Percentiles rank a stretch among this genome's conserved stretches.
Evolutionary conservation across 1,284 basidiomycete genomes (phyloP).

Genomic region (Pterulicium gracile): DNA sequence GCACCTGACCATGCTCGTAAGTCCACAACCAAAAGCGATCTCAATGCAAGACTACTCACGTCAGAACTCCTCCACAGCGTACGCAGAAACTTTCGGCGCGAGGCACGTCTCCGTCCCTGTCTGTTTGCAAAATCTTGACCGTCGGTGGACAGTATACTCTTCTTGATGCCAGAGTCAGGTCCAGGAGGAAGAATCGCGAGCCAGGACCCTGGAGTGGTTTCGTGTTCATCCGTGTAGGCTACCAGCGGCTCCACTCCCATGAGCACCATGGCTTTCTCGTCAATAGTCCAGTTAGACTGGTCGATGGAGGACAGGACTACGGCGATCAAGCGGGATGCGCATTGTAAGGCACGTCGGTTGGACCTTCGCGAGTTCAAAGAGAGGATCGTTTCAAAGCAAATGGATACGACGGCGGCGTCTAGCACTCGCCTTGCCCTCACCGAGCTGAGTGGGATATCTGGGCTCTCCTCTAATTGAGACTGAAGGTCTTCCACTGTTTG

Average conservation of each 20-base stretch:
- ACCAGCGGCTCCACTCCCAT: constrained; percentile 57
- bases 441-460: constrained; percentile 30
- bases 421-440: constrained; percentile 57
- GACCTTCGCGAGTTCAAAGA: constrained; percentile 48
- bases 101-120: constrained; percentile 5
- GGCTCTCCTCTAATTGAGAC: constrained; percentile 15
- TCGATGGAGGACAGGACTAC: constrained; percentile 31
- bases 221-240: constrained; percentile 15
- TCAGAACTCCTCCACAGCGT: constrained; percentile 53
- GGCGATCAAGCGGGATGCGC: constrained; percentile 44
- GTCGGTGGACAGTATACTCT: neutral
- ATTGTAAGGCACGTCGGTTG: constrained; percentile 50
- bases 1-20: constrained; percentile 57
- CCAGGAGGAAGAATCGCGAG: constrained; percentile 54
- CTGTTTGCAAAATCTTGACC: neutral
- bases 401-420: constrained; percentile 53
- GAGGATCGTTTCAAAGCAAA: constrained; percentile 63
- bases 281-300: constrained; percentile 39
- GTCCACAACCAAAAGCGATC: neutral
- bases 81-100: constrained; percentile 29
- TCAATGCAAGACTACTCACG: constrained; percentile 28
- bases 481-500: constrained; percentile 43
- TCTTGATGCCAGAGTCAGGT: constrained; percentile 53
- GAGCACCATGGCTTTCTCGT: constrained; percentile 53
- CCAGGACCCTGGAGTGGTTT: constrained; percentile 26